Base-by-base conservation (phyloP, 345 rosid species). In the Eucalyptus cloeziana region DNA sequence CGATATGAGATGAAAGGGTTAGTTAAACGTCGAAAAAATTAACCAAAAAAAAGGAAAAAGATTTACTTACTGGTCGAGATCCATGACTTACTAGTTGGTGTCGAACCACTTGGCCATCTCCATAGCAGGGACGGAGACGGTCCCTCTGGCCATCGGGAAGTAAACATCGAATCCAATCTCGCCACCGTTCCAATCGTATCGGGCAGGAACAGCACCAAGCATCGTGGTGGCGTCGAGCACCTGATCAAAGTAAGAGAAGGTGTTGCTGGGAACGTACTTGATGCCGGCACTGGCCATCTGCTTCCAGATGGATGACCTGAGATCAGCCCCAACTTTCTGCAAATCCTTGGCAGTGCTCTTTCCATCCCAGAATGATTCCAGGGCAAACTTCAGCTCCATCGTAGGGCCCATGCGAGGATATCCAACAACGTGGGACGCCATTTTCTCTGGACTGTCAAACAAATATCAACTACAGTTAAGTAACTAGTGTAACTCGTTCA, bases 401-500 rank as follows among this genome's bases (percentile, higher is more conserved):
- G 93, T 96, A 89, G 99, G 99, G 51, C 98, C 99, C 98, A 97
- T 97, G 50, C 98, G 98, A 44, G 99, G 97, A 51, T 97, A 97
- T 92, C 99, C 99, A 93, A 95, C 98, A 90, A 97, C 91, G 94
- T 97, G 99, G 47, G 99, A 96, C 16, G 97, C 98, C 99, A 97
- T 97, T 94, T 94, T 88, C 91, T 87, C 94, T 93, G 89, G 49
- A 52, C 25, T 17, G 21, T 15, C 4, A 15, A 3, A 31, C 2
- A 3, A 8, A 80, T 2, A 21, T 10, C 8, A 19, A 49, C 15
- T 9, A 49, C 24, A 25, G 11, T 13, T 71, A 44, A 24, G 49
- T 37, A 58, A 58, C 64, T 10, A 58, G n/a, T 25, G 13, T 2
- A 24, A 58, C n/a, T 25, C 85, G 43, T 6, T 80, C 27, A 15